Conservation (phyloP, 345 rosid genomes). For the Populus euphratica region DNA sequence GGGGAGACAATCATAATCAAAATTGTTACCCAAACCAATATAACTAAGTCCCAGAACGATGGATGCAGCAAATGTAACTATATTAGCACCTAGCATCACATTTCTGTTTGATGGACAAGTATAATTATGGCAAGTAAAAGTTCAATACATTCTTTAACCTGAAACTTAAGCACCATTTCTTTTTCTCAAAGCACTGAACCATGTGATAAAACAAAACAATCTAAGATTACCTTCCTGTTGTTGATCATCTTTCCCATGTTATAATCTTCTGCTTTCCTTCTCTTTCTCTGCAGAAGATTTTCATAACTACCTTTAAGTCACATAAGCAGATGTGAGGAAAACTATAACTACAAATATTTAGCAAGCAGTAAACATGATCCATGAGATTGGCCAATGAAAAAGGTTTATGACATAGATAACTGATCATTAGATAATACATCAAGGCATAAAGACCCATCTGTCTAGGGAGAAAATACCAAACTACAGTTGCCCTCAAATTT, state of each 20-base stretch:
- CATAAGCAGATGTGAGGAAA: not conserved
- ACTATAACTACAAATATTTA: not conserved
- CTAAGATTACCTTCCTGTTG: slow-evolving; percentile 58
- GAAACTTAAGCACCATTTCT: not conserved
- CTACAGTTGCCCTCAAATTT: not conserved
- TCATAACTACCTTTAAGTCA: slow-evolving; percentile 4
- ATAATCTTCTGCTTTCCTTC: slow-evolving; percentile 76
- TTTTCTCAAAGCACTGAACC: not conserved
- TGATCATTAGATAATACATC: not conserved
- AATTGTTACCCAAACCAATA: not conserved
- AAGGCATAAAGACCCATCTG: not conserved
- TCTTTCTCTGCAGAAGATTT: slow-evolving; percentile 61
- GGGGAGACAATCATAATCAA: too few relatives aligned
- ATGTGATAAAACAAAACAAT: not conserved
- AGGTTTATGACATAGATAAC: not conserved
- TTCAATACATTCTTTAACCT: not conserved
- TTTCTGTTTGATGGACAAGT: not conserved
- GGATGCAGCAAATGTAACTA: not conserved
- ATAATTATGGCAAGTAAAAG: not conserved
- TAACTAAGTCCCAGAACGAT: not conserved
- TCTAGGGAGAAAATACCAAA: not conserved
- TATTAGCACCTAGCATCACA: not conserved
- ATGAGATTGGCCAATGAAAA: not conserved
- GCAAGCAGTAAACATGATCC: not conserved
- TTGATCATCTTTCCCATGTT: slow-evolving; percentile 51